Conservation (phyloP, 352 stramenopile genomes). For the Phytophthora hybrid region DNA sequence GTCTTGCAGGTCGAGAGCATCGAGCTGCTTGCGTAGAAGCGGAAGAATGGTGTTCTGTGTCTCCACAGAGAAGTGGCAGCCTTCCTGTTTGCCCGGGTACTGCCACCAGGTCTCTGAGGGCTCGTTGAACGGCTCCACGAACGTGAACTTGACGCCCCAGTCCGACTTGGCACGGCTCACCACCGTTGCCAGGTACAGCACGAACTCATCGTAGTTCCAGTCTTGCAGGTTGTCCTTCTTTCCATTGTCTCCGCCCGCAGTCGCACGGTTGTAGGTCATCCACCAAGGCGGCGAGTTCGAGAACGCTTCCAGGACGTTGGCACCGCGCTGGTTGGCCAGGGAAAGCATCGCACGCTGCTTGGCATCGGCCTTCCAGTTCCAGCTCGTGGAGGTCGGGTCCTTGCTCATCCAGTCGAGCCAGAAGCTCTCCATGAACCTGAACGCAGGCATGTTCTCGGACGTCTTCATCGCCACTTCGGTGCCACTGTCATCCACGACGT, state of each 20-base stretch:
- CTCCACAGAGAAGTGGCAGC: constrained; percentile 55
- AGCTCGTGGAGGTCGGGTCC: constrained; percentile 49
- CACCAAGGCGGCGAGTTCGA: constrained; percentile 71
- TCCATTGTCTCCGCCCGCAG: constrained; percentile 46
- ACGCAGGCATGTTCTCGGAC: constrained; percentile 60
- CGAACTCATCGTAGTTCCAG: constrained; percentile 60
- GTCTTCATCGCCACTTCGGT: constrained; percentile 50
- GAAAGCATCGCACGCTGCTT: constrained; percentile 54
- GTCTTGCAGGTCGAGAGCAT: constrained; percentile 39
- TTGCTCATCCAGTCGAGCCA: constrained; percentile 62
- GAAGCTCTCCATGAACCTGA: constrained; percentile 61
- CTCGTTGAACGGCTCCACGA: constrained; percentile 71
- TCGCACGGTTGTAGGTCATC: constrained; percentile 65
- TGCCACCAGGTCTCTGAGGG: constrained; percentile 59
- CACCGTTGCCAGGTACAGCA: constrained; percentile 54
- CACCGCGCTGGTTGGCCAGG: constrained; percentile 47
- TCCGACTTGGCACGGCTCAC: constrained; percentile 48
- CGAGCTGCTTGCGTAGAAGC: constrained; percentile 51
- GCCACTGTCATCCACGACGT: constrained; percentile 52
- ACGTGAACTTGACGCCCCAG: constrained; percentile 60
- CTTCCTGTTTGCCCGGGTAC: constrained; percentile 60
- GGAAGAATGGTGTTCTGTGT: constrained; percentile 49
- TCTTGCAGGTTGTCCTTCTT: constrained; percentile 57
- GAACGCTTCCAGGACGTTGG: constrained; percentile 58
- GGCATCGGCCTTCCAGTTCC: constrained; percentile 61